A percentile compares a stretch with the other conserved stretches of the same genome.
Conservation (phyloP, 2,329 filamentous ascomycete species). For the Fusarium sp. region DNA sequence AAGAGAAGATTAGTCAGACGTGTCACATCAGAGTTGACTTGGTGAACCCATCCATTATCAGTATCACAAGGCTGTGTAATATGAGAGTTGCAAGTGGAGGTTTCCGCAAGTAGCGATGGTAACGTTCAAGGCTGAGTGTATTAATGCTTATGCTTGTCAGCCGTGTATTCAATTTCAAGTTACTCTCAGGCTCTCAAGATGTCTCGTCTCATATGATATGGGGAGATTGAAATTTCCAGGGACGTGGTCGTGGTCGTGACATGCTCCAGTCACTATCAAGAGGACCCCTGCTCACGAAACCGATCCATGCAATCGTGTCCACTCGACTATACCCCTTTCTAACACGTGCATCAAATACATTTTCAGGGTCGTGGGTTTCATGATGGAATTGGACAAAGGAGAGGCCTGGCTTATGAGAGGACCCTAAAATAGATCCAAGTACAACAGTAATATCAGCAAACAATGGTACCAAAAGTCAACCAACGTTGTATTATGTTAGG, state of each 20-base stretch:
- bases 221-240: conserved; percentile 35
- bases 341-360: conserved; percentile 27
- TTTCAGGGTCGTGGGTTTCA: conserved; percentile 36
- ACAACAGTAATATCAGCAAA: background rate
- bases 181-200: background rate
- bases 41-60: background rate
- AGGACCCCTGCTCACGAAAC: conserved; percentile 29
- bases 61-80: background rate
- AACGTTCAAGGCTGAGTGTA: conserved; percentile 3
- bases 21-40: background rate
- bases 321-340: conserved; percentile 28
- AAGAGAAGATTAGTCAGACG: background rate
- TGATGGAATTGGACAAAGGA: conserved; percentile 24
- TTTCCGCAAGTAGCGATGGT: background rate
- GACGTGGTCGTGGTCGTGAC: conserved; percentile 35
- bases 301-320: conserved; percentile 25
- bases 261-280: conserved; percentile 29
- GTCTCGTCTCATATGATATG: background rate
- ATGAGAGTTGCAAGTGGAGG: background rate
- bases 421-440: conserved; percentile 12
- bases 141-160: background rate
- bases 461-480: background rate
- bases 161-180: background rate
- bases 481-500: background rate
- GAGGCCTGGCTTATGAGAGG: background rate